Percentiles rank a stretch among this genome's conserved stretches.
Conservation (phyloP, 2,329 filamentous ascomycete species). For the Apiospora pterosperma region DNA sequence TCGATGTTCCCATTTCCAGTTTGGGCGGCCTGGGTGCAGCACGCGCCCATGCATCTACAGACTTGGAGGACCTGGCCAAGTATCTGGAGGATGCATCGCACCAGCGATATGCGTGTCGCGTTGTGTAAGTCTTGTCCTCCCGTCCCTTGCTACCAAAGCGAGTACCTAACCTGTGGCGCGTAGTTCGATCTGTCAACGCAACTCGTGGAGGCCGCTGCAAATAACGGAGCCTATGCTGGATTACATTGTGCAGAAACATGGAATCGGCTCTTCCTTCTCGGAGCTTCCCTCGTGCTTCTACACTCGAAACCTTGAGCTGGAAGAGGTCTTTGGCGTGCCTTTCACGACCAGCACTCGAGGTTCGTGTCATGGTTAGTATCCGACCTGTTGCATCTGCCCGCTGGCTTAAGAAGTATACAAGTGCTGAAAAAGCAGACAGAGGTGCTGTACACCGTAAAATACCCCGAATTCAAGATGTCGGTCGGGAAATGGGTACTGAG, state of each 20-base stretch:
- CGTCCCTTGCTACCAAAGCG: neutral
- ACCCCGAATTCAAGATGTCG: conserved; percentile 23
- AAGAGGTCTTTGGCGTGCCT: conserved; percentile 22
- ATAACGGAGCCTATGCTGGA: conserved; percentile 20
- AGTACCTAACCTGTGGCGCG: neutral
- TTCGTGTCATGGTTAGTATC: conserved; percentile 16
- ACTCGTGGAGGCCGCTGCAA: conserved; percentile 25
- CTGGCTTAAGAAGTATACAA: neutral
- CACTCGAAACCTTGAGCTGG: conserved; percentile 19
- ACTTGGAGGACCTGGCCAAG: conserved; percentile 12
- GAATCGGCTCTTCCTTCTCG: conserved; percentile 18
- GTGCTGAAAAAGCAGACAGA: conserved; percentile 12
- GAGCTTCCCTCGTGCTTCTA: conserved; percentile 26
- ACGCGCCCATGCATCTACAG: conserved; percentile 8
- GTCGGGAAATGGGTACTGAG: conserved; percentile 22
- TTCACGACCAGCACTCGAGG: conserved; percentile 16
- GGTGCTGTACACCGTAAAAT: conserved; percentile 23
- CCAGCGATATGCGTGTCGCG: conserved; percentile 15
- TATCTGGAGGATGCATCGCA: conserved; percentile 8
- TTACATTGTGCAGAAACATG: conserved; percentile 18
- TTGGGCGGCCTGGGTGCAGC: neutral
- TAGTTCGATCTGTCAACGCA: conserved; percentile 27
- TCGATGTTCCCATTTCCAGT: conserved; percentile 13
- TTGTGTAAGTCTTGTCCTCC: conserved; percentile 13
- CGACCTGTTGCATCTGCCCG: neutral